Base-by-base conservation (phyloP, 371 early-diverging fungal genomes). In the Mortierella sp. region DNA sequence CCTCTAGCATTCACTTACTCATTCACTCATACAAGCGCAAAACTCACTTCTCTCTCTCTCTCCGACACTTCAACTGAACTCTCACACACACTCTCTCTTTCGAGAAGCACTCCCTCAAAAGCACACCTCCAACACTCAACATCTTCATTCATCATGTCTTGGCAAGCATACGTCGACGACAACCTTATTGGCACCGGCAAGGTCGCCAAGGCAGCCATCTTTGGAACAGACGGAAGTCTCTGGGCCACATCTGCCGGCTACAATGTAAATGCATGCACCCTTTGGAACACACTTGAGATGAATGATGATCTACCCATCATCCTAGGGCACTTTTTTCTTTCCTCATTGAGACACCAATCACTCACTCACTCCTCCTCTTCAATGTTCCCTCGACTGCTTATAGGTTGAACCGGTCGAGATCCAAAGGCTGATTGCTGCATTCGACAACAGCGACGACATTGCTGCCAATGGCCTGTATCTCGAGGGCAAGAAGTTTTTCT, bases 81-180 rank as follows among this genome's bases (percentile, higher is more conserved):
- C 57, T 13, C 28, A 26, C 9, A 28, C 55, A 55, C 55, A 26
- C n/a, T n/a, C n/a, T n/a, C n/a, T n/a, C n/a, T 6, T 19, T 5
- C 26, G n/a, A 24, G 24, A 3, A 1, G 26, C 53, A 53, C 53
- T 4, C 51, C 13, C 19, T n/a, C 54, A 54, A 8, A 14, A 10
- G 13, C 57, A 28, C 57, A 13, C 10, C 59, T 28, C 31, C 16
- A 28, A 31, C 69, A 21, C 28, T 70, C 55, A 43, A 43, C 43
- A 19, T 44, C 34, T 13, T 75, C 6, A 78, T 3, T 43, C 67
- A 71, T 44, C 80, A 94, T 93, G 96, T 93, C 94, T 83, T 96
- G 96, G 96, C 95, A 96, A 91, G 83, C 91, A 78, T 97, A 97
- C 90, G 96, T 97, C 78, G 97, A 97, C 89, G 83, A 50, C 82